Evolutionary conservation across 2,329 filamentous ascomycete species (phyloP), one percentile per base, ranked within the genome.

Genomic region (Aaosphaeria arxii): DNA sequence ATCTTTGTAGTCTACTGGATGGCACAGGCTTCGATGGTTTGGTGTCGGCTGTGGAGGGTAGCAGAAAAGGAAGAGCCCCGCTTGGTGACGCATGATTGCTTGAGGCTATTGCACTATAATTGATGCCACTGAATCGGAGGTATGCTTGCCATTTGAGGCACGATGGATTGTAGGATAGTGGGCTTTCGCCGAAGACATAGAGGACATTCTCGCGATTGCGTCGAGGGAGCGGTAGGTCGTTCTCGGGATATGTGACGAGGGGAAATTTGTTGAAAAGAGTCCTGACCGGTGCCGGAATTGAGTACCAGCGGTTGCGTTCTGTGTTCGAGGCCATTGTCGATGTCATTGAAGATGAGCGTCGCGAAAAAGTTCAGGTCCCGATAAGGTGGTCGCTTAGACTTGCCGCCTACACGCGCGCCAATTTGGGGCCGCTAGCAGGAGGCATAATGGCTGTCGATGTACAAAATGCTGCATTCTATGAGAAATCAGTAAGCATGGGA

Each of bases 61-160:
- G 79, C 40, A 99, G 79, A 72, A 95, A 97, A 0, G 94, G 94
- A 11, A 97, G 79, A n/a, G 85, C 79, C 49, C 92, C 91, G 24
- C 86, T 87, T 0, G 92, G 92, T 2, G 91, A 96, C 44, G 92
- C 91, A 75, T 97, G 94, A 70, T 97, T 97, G 59, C 84, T 95
- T 4, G 91, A 95, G 4, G 89, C 74, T 5, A 83, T 75, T 44
- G 86, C 75, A 45, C 76, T 76, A 67, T 91, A 87, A 4, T 83
- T 72, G 49, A 96, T 77, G 38, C 80, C 80, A 44, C 84, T 80
- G 60, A 96, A 89, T 60, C 83, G 88, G 52, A 99, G 79, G 70
- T 90, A 94, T 30, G 91, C 90, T 88, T 97, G 94, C 91, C 91
- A 97, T 76, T 92, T 96, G 63, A 97, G 77, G 75, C 94, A 99